Evolutionary conservation across 768 basidiomycete genomes (phyloP).

Genomic region (Tricholoma matsutake): DNA sequence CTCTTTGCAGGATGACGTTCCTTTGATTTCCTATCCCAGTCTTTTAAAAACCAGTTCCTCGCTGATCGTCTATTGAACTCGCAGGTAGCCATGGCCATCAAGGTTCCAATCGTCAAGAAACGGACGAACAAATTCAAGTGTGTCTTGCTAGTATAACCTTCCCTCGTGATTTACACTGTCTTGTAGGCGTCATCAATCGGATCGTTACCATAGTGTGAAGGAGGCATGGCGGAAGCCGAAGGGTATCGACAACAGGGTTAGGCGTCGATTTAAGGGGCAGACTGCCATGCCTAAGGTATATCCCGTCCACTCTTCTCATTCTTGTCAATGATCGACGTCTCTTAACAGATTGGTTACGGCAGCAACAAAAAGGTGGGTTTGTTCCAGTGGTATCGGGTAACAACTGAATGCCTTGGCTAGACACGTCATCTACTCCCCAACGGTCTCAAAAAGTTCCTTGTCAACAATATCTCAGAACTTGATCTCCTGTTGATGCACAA

Average conservation of each 20-base stretch:
- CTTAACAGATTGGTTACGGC: constrained; percentile 76
- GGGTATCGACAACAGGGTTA: constrained; percentile 99
- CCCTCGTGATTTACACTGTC: constrained; percentile 4
- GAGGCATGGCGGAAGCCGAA: constrained; percentile 99
- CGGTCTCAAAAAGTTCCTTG: constrained; percentile 93
- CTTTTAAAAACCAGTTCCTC: constrained; percentile 25
- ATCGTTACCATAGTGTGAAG: constrained; percentile 95
- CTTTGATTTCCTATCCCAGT: not conserved
- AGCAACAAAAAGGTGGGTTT: constrained; percentile 75
- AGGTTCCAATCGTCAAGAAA: constrained; percentile 83
- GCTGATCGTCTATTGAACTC: constrained; percentile 15
- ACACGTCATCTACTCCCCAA: constrained; percentile 95
- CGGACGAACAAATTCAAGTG: constrained; percentile 97
- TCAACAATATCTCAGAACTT: constrained; percentile 90
- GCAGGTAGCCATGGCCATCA: constrained; percentile 50
- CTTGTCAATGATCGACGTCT: constrained; percentile 2
- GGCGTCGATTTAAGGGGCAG: constrained; percentile 94
- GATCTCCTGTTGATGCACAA: constrained; percentile 98
- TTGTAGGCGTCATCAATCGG: constrained; percentile 93
- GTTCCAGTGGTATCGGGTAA: not conserved
- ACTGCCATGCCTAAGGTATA: constrained; percentile 92
- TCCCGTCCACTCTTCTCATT: not conserved
- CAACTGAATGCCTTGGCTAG: constrained; percentile 29
- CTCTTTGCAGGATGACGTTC: constrained; percentile 35
- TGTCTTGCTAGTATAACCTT: constrained; percentile 26